Evolutionary conservation across 352 stramenopile species (phyloP).

Genomic region (Phytophthora nicotianae): DNA sequence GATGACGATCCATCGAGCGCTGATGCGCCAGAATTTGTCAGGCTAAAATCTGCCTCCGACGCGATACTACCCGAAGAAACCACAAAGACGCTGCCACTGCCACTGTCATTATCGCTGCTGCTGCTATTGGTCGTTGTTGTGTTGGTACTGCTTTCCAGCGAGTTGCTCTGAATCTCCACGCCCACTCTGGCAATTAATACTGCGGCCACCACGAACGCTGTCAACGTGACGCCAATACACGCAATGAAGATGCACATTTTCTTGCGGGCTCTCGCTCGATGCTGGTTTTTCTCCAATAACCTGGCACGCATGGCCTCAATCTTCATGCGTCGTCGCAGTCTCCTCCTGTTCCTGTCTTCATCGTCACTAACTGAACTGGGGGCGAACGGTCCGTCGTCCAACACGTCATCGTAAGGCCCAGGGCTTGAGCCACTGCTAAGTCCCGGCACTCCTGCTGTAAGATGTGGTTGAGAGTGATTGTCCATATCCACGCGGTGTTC

Average conservation of each 20-base stretch:
- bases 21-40: constrained; percentile 10
- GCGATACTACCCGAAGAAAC: constrained; percentile 22
- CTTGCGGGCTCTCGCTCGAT: constrained; percentile 55
- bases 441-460: constrained; percentile 15
- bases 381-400: constrained; percentile 23
- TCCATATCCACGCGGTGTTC: constrained; percentile 33
- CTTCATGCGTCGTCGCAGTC: constrained; percentile 58
- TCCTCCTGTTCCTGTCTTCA: constrained; percentile 49
- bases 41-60: constrained; percentile 29
- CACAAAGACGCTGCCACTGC: constrained; percentile 6
- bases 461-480: constrained; percentile 12
- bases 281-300: constrained; percentile 59
- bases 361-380: constrained; percentile 37
- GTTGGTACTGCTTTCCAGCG: constrained; percentile 17
- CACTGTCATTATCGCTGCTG: constrained; percentile 11
- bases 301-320: constrained; percentile 64
- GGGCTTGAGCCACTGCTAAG: constrained; percentile 20
- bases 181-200: constrained; percentile 61
- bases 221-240: constrained; percentile 63
- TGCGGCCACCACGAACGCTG: constrained; percentile 62
- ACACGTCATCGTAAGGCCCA: constrained; percentile 14
- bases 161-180: constrained; percentile 45
- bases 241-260: constrained; percentile 67
- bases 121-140: constrained; percentile 23
- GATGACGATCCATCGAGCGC: constrained; percentile 5